Conservation (phyloP, 2,329 filamentous ascomycete genomes). For the Colletotrichum camelliae region DNA sequence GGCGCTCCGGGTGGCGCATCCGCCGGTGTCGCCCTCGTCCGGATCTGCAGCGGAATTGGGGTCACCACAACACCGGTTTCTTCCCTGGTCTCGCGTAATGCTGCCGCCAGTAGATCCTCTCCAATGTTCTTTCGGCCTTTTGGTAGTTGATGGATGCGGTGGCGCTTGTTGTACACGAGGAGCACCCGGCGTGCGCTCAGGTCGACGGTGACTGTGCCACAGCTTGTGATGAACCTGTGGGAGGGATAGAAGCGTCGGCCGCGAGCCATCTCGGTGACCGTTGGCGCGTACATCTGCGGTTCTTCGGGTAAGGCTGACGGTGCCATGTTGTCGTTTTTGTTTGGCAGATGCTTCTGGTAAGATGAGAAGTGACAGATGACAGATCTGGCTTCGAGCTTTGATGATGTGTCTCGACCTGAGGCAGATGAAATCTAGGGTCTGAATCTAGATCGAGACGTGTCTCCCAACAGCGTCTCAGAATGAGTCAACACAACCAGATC, state of each 20-base stretch:
- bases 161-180: constrained; percentile 46
- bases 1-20: not conserved
- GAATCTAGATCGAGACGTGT: not conserved
- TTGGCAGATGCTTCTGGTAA: not conserved
- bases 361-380: not conserved
- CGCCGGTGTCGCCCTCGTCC: constrained; percentile 46
- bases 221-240: constrained; percentile 48
- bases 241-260: constrained; percentile 41
- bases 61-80: constrained; percentile 49
- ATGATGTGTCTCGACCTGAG: not conserved
- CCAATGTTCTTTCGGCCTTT: constrained; percentile 55
- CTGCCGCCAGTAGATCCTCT: constrained; percentile 45
- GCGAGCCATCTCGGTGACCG: constrained; percentile 5
- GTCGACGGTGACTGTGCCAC: constrained; percentile 52
- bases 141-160: constrained; percentile 50
- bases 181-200: constrained; percentile 39
- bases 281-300: constrained; percentile 3
- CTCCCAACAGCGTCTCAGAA: not conserved
- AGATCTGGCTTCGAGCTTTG: not conserved
- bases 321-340: not conserved
- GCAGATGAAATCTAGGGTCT: not conserved
- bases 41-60: constrained; percentile 43
- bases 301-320: constrained; percentile 7
- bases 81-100: constrained; percentile 52
- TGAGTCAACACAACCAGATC: not conserved